Evolutionary conservation across 164 flowering plant species (phyloP).

Genomic region (Sedum album): DNA sequence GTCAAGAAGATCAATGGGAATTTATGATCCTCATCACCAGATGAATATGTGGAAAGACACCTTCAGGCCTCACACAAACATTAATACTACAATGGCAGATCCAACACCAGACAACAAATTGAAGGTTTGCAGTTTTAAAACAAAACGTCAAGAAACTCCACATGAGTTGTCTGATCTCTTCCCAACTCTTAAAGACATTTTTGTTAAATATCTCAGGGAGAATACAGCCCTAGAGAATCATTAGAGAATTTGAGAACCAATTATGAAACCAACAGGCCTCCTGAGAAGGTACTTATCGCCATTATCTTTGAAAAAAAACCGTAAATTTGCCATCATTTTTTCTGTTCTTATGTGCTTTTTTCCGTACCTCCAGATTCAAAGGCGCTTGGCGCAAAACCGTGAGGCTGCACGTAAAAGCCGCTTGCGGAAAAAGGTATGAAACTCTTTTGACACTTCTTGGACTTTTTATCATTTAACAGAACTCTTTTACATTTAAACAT

Average conservation of each 20-base stretch:
- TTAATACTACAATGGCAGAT: constrained; percentile 21
- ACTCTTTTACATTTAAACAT: too few species aligned
- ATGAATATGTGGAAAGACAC: constrained; percentile 34
- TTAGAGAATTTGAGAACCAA: constrained; percentile 20
- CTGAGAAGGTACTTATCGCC: constrained; percentile 32
- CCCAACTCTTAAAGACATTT: neutral
- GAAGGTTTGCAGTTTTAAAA: neutral
- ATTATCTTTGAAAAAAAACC: neutral
- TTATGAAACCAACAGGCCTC: constrained; percentile 25
- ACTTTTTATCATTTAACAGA: too few species aligned
- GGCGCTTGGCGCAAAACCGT: constrained; percentile 57
- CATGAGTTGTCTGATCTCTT: neutral
- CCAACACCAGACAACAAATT: constrained; percentile 16
- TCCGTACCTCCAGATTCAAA: constrained; percentile 22
- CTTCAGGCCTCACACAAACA: constrained; percentile 21
- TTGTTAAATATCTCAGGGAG: constrained; percentile 16
- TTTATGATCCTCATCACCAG: constrained; percentile 42
- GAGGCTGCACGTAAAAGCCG: constrained; percentile 65
- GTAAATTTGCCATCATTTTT: neutral
- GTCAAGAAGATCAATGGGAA: constrained; percentile 28
- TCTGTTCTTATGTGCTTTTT: neutral
- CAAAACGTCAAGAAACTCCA: neutral
- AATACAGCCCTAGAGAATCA: constrained; percentile 22
- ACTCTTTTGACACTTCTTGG: too few species aligned
- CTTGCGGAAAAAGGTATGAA: constrained; percentile 42